These are phyloP conservation scores for Ophiostoma quercus DNA, from an alignment of 2,329 filamentous ascomycete species.

Conservation along the genomic window DNA sequence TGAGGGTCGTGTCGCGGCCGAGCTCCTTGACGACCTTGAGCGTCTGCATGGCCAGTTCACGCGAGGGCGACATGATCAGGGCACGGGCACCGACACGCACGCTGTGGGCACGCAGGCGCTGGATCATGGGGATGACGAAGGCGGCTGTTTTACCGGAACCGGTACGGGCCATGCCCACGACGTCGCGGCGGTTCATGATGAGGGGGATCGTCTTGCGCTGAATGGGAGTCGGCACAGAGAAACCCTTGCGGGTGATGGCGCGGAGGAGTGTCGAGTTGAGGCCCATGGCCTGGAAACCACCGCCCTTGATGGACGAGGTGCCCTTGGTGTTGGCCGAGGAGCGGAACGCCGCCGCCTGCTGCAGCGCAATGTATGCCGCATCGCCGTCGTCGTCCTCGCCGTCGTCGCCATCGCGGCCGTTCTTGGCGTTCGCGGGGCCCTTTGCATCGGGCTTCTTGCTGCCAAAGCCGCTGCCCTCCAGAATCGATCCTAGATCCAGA, in stretches of 20 bases:
- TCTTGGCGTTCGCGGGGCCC: neutral
- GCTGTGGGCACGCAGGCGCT: conserved; percentile 83
- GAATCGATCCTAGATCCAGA: conserved; percentile 56
- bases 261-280: conserved; percentile 79
- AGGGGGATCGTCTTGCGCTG: conserved; percentile 95
- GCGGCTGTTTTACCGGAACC: conserved; percentile 97
- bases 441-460: conserved; percentile 24
- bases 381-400: conserved; percentile 60
- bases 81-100: conserved; percentile 79
- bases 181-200: conserved; percentile 82
- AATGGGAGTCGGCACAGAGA: conserved; percentile 93
- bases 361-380: conserved; percentile 83
- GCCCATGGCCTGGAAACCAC: conserved; percentile 94
- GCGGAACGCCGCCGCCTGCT: conserved; percentile 80
- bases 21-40: conserved; percentile 96
- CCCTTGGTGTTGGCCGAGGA: conserved; percentile 79
- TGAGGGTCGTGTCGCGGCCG: conserved; percentile 81
- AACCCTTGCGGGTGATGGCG: conserved; percentile 89
- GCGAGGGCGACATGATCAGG: conserved; percentile 83
- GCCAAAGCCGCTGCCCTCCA: conserved; percentile 49
- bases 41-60: conserved; percentile 91
- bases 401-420: conserved; percentile 42
- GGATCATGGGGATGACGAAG: conserved; percentile 97
- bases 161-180: conserved; percentile 99
- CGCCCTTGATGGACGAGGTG: conserved; percentile 85